Conservation (phyloP, 305 asterid species). For the Galium porrigens region DNA sequence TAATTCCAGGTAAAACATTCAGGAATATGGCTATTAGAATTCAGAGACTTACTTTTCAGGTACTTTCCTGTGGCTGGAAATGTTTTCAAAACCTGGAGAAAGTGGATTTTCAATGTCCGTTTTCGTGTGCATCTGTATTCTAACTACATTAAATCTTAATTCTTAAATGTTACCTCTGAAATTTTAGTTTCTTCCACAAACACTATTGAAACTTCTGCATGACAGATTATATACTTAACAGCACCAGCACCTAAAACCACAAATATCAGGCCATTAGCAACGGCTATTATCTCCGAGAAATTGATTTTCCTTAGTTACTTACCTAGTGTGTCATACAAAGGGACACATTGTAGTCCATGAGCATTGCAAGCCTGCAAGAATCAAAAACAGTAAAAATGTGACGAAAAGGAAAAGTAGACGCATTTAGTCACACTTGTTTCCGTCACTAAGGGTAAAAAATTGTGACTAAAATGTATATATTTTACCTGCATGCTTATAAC, state of each 20-base stretch:
- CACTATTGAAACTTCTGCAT: slow-evolving; percentile 58
- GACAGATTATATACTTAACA: slow-evolving; percentile 58
- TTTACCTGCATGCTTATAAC: slow-evolving; percentile 66
- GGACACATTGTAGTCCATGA: slow-evolving; percentile 54
- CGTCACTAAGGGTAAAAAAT: background rate
- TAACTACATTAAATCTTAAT: background rate
- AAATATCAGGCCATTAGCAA: slow-evolving; percentile 1
- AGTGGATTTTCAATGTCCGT: slow-evolving; percentile 14
- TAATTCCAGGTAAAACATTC: background rate
- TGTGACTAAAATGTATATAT: background rate
- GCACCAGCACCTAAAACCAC: slow-evolving; percentile 62
- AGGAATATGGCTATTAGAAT: background rate
- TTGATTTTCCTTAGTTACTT: background rate
- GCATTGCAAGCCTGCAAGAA: slow-evolving; percentile 74
- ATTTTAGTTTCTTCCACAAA: slow-evolving; percentile 58
- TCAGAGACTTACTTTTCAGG: slow-evolving; percentile 45
- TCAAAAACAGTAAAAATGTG: background rate
- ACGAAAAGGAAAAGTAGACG: background rate
- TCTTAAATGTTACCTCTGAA: slow-evolving; percentile 34
- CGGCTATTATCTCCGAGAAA: background rate
- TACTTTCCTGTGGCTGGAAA: slow-evolving; percentile 41
- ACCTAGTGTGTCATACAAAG: slow-evolving; percentile 76
- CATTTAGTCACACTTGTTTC: background rate
- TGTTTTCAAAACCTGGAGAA: slow-evolving; percentile 47
- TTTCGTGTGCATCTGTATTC: background rate